Evolutionary conservation across 2,329 filamentous ascomycete genomes (phyloP).

Genomic region (Phoma sp.): DNA sequence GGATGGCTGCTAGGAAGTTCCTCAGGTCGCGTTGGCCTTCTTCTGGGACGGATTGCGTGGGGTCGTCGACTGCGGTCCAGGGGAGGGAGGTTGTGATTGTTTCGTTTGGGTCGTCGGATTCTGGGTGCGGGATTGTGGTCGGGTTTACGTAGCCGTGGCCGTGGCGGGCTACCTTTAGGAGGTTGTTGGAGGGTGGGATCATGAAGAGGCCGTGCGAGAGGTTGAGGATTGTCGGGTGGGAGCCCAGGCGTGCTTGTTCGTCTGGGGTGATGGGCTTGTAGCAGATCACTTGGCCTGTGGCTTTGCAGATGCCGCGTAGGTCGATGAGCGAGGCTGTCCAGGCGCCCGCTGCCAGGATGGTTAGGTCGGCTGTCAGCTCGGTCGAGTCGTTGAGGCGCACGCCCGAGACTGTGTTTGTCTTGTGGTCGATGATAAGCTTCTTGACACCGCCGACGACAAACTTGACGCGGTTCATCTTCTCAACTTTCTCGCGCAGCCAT

Average conservation of each 20-base stretch:
- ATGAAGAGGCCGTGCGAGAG: conserved; percentile 75
- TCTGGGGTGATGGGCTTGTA: conserved; percentile 76
- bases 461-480: conserved; percentile 59
- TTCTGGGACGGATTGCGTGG: conserved; percentile 37
- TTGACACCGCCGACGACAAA: conserved; percentile 59
- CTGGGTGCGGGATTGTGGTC: conserved; percentile 55
- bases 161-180: conserved; percentile 59
- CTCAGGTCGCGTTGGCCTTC: conserved; percentile 44
- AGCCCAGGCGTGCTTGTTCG: conserved; percentile 70
- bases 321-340: conserved; percentile 84
- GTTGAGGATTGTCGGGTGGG: conserved; percentile 76
- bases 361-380: conserved; percentile 69
- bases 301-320: conserved; percentile 74
- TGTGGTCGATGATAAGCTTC: conserved; percentile 49
- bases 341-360: conserved; percentile 82
- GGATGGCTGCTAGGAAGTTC: conserved; percentile 38
- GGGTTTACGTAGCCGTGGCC: conserved; percentile 59
- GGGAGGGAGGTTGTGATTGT: conserved; percentile 57
- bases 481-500: conserved; percentile 64
- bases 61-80: conserved; percentile 60
- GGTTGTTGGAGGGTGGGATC: conserved; percentile 65
- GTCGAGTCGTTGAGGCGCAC: conserved; percentile 61
- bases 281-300: conserved; percentile 81
- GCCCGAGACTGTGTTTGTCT: conserved; percentile 58
- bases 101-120: conserved; percentile 41